Evolutionary conservation across 1,284 basidiomycete species (phyloP).

Genomic region (Pseudomicrostroma phylloplanum): DNA sequence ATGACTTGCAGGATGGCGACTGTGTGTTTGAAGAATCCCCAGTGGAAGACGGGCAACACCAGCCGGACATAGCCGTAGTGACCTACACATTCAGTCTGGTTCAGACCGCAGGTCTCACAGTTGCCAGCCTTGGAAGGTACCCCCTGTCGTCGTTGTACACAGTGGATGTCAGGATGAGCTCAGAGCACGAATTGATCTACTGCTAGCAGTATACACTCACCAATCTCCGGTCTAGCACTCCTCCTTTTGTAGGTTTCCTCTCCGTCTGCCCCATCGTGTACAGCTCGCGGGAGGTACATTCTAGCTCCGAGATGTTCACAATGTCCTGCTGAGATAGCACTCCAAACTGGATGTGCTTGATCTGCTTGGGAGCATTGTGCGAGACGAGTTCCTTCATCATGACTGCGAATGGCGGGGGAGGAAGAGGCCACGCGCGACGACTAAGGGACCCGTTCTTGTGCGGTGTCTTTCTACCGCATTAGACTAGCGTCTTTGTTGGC

Average conservation of each 20-base stretch:
- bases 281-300: constrained; percentile 43
- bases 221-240: constrained; percentile 45
- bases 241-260: constrained; percentile 40
- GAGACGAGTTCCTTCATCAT: constrained; percentile 10
- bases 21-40: constrained; percentile 94
- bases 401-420: background rate
- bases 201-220: constrained; percentile 7
- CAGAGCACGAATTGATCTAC: background rate
- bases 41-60: constrained; percentile 87
- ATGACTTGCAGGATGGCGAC: constrained; percentile 81
- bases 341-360: constrained; percentile 51
- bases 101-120: constrained; percentile 91
- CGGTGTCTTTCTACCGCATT: background rate
- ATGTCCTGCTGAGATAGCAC: constrained; percentile 51
- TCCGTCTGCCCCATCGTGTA: constrained; percentile 42
- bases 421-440: background rate
- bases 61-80: constrained; percentile 74
- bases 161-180: background rate
- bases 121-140: constrained; percentile 86
- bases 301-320: constrained; percentile 48
- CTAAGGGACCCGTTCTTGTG: background rate
- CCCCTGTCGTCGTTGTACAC: constrained; percentile 58
- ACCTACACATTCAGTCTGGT: constrained; percentile 89
- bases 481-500: too few relatives aligned
- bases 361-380: constrained; percentile 49